phyloP scores from a whole-genome alignment of 2,329 filamentous ascomycete species.

The Blumeriella jaapii region DNA sequence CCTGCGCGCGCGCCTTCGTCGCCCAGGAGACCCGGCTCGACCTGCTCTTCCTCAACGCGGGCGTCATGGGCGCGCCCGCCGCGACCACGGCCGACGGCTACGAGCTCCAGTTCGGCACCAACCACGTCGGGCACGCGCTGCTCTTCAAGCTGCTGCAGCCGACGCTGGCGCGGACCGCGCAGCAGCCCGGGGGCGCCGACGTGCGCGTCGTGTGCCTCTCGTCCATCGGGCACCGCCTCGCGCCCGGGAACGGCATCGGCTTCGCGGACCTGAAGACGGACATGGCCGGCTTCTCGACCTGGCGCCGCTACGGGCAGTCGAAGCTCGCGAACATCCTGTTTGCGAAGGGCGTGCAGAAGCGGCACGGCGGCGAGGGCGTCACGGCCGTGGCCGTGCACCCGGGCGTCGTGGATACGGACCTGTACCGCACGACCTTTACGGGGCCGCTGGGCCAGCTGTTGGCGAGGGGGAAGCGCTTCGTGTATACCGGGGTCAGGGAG shows the following conservation, averaged over 20 bases:
- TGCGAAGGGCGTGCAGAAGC: slow-evolving; percentile 1
- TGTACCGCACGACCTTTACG: slow-evolving; percentile 5
- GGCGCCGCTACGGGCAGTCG: slow-evolving; percentile 14
- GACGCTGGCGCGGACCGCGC: slow-evolving; percentile 23
- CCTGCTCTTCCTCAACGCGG: slow-evolving; percentile 36
- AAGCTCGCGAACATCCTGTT: slow-evolving; percentile 15
- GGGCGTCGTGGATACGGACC: slow-evolving; percentile 12
- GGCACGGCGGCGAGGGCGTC: slow-evolving; percentile 7
- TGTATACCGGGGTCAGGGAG: slow-evolving; percentile 7
- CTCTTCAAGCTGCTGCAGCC: slow-evolving; percentile 31
- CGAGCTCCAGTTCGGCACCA: slow-evolving; percentile 38
- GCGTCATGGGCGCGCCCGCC: slow-evolving; percentile 32
- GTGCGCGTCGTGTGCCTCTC: slow-evolving; percentile 15
- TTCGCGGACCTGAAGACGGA: slow-evolving; percentile 26
- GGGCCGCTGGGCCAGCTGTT: slow-evolving; percentile 4
- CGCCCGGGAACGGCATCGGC: slow-evolving; percentile 17
- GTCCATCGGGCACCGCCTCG: slow-evolving; percentile 9
- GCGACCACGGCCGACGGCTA: slow-evolving; percentile 34
- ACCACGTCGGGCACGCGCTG: slow-evolving; percentile 38
- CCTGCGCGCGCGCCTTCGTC: slow-evolving; percentile 30
- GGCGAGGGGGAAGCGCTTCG: slow-evolving; percentile 4
- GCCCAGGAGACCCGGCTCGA: slow-evolving; percentile 30
- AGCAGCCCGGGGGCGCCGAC: slow-evolving; percentile 12
- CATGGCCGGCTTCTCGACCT: slow-evolving; percentile 2
- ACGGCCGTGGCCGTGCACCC: slow-evolving; percentile 12